Evolutionary conservation across 2,329 filamentous ascomycete genomes (phyloP), one percentile per base, ranked within the genome.

Genomic region (Hypoxylon sp.): DNA sequence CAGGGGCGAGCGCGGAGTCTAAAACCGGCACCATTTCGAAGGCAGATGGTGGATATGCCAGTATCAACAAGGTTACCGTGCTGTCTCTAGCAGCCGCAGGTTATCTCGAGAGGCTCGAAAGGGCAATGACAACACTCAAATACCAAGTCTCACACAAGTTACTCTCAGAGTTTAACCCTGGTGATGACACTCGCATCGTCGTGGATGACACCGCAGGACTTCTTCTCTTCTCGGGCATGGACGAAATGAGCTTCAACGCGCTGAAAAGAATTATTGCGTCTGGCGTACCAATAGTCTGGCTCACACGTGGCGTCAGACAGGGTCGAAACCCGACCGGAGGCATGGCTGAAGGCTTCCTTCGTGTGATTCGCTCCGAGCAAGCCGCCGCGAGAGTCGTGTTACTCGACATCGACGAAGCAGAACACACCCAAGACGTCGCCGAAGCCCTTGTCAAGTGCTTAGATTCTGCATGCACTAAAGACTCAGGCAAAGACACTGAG

Each of bases 331-430:
- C 64, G 39, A 50, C 42, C 60, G 15, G 58, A 57, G 13, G 65
- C 69, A 62, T 75, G 53, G 70, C 63, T 13, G 67, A 71, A 44
- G 73, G 73, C 21, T 68, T 75, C 29, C 69, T 74, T 13, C 69
- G 74, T 11, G 72, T 60, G 1, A 56, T 75, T 6, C 66, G 71
- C 46, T 75, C 73, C 4, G 73, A 76, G 47, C 69, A 74, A 31
- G 72, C 70, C n/a, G 61, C 73, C 4, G 57, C 63, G 2, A 71
- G 39, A n/a, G 29, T 71, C 3, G 29, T 66, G 13, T 52, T 75
- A 4, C 57, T 76, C 8, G 73, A 76, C 37, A 62, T 69, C 27
- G 67, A 70, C 54, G 35, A 63, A 11, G 29, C 59, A 19, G 70
- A 73, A 39, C 15, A 59, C 6, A 21, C 59, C 1, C 32, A 68